These are phyloP conservation scores for Piloderma croceum DNA, from an alignment of 768 basidiomycete genomes.

Conservation along the genomic window DNA sequence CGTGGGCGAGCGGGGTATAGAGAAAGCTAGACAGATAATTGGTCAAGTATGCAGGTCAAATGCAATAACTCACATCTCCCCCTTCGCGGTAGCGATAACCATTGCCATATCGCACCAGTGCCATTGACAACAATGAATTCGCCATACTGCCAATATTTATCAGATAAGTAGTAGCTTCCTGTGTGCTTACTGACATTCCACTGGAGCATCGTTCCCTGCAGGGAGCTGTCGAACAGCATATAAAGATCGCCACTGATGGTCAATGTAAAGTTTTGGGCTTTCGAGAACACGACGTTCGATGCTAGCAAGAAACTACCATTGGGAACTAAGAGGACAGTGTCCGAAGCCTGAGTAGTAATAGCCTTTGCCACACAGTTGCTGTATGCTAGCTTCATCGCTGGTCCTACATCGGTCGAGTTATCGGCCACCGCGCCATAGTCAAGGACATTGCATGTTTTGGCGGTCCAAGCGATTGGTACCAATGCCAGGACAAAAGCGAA, in stretches of 20 bases:
- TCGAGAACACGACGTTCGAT: slow-evolving; percentile 15
- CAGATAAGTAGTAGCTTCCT: too few species aligned
- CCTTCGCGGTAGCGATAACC: slow-evolving; percentile 19
- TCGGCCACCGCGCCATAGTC: slow-evolving; percentile 20
- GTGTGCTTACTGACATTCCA: slow-evolving; percentile 12
- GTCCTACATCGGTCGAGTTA: slow-evolving; percentile 21
- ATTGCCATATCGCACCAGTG: slow-evolving; percentile 19
- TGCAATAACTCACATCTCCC: slow-evolving; percentile 10
- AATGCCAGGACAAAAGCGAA: neutral
- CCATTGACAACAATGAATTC: slow-evolving; percentile 17
- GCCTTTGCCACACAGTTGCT: slow-evolving; percentile 16
- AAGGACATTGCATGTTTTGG: slow-evolving; percentile 17
- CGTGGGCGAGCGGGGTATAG: slow-evolving; percentile 17
- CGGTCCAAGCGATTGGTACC: neutral
- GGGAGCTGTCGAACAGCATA: slow-evolving; percentile 13
- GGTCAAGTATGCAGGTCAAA: neutral
- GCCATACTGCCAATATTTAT: slow-evolving; percentile 12
- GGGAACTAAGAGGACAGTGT: slow-evolving; percentile 19
- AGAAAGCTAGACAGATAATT: slow-evolving; percentile 9
- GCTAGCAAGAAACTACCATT: slow-evolving; percentile 17
- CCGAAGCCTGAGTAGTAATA: slow-evolving; percentile 12
- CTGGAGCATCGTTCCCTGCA: slow-evolving; percentile 20
- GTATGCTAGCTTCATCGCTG: slow-evolving; percentile 20
- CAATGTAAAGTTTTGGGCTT: slow-evolving; percentile 18
- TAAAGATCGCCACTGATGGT: slow-evolving; percentile 18